Evolutionary conservation across 352 stramenopile species (phyloP).

Genomic region (Hyaloperonospora brassicae): DNA sequence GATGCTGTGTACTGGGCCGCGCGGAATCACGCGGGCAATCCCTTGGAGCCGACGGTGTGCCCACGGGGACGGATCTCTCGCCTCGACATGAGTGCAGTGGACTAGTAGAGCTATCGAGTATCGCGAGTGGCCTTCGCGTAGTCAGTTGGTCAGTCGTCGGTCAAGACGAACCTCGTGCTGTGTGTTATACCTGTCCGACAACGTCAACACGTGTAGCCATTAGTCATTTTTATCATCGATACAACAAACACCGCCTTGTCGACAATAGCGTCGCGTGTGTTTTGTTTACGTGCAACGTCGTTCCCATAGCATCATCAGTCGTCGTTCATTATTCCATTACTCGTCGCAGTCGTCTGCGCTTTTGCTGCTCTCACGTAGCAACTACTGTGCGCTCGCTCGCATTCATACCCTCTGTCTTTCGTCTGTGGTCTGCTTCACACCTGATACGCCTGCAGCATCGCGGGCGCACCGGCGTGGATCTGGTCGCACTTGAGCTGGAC

Average conservation of each 20-base stretch:
- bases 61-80: conserved; percentile 8
- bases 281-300: no score
- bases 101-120: conserved; percentile 6
- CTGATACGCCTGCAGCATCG: conserved; percentile 33
- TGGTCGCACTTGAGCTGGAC: conserved; percentile 37
- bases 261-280: no score
- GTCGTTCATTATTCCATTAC: no score
- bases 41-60: conserved; percentile 15
- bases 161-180: neutral
- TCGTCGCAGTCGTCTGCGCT: neutral
- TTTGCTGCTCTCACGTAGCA: neutral
- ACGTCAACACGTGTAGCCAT: neutral
- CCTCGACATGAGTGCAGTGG: conserved; percentile 29
- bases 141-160: no score
- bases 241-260: neutral
- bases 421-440: conserved; percentile 14
- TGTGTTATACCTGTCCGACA: neutral
- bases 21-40: conserved; percentile 21
- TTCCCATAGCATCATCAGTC: no score
- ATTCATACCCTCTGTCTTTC: neutral
- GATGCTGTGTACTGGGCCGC: conserved; percentile 28
- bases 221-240: neutral
- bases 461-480: conserved; percentile 23
- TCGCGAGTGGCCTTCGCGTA: no score
- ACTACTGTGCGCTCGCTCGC: neutral